These are phyloP conservation scores for Fusarium humuli DNA, from an alignment of 2,329 filamentous ascomycete species.

Conservation along the genomic window DNA sequence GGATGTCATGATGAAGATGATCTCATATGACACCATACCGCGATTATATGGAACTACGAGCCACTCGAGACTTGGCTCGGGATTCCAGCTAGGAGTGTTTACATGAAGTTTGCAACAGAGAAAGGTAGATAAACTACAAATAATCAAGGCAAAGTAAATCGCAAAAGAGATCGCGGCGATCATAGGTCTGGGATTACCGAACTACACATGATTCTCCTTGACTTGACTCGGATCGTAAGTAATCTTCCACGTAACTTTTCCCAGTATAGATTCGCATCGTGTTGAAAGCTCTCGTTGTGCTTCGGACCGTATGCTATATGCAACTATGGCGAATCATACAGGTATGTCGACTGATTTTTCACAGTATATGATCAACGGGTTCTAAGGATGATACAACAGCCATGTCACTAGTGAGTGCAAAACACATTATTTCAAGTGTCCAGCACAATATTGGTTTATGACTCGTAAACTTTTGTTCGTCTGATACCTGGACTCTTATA, in stretches of 20 bases:
- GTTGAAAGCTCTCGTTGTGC: background rate
- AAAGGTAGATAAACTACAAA: background rate
- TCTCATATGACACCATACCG: constrained; percentile 4
- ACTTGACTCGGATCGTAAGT: background rate
- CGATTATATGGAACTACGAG: background rate
- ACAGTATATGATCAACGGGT: background rate
- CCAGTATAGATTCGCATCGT: background rate
- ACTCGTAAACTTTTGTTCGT: constrained; percentile 1
- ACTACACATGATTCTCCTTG: background rate
- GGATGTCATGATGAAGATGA: background rate
- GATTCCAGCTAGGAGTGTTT: background rate
- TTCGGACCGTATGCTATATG: background rate
- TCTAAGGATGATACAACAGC: background rate
- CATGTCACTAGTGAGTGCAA: background rate
- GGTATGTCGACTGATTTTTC: background rate
- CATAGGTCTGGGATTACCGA: background rate
- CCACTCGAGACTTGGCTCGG: background rate
- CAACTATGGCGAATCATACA: background rate
- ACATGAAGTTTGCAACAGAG: background rate
- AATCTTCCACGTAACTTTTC: too few species aligned
- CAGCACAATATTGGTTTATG: background rate
- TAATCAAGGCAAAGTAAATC: background rate
- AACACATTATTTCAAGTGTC: background rate
- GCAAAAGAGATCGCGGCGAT: background rate
- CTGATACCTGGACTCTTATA: background rate